Conservation (phyloP, 1,284 basidiomycete genomes). For the Pisolithus thermaeus region DNA sequence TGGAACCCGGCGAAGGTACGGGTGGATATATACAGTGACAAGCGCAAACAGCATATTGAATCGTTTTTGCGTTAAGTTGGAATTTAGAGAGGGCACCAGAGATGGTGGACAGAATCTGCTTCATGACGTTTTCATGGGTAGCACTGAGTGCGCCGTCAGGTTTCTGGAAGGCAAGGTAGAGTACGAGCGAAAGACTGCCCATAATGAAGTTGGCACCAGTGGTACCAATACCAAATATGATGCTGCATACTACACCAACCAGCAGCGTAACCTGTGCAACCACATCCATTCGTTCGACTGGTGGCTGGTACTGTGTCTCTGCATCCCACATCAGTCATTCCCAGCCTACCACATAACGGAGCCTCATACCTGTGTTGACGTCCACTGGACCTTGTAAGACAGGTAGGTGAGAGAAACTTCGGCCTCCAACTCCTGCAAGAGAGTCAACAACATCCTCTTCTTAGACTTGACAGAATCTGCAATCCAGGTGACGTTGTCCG, state of each 20-base stretch:
- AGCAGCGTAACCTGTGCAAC: conserved; percentile 5
- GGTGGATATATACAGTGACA: no score
- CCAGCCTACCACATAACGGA: no score
- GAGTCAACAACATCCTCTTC: neutral
- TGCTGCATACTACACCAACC: conserved; percentile 6
- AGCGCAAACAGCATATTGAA: no score
- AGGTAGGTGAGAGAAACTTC: no score
- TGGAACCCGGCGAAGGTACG: no score
- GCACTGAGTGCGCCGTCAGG: neutral
- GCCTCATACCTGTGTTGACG: no score
- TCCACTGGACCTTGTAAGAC: no score
- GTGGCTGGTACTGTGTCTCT: neutral
- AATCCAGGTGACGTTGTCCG: no score
- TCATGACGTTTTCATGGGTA: conserved; percentile 2
- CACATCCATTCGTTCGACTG: conserved; percentile 2
- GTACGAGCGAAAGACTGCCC: conserved; percentile 1
- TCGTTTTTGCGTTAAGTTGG: no score
- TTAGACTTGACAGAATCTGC: neutral
- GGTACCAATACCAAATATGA: conserved; percentile 7
- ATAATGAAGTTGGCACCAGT: conserved; percentile 6
- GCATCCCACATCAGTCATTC: neutral
- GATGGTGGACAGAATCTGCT: no score
- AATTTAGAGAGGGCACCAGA: no score
- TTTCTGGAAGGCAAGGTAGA: conserved; percentile 8
- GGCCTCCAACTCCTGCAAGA: neutral